Base-by-base conservation (phyloP, 352 stramenopile species). In the Blastocystis sp. region DNA sequence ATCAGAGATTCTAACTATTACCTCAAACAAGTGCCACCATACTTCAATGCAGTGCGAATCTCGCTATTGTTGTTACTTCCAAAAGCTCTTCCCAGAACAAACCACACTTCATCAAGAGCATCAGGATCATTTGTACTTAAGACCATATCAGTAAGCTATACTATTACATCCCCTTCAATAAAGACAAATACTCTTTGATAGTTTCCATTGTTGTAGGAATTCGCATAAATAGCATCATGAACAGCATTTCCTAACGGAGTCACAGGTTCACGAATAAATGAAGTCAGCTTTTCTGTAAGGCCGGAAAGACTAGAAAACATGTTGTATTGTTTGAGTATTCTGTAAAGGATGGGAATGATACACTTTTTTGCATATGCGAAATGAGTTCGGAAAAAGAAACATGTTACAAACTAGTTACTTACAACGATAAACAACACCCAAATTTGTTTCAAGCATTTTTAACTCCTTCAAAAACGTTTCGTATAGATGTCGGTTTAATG, bases 61-160 rank as follows among this genome's bases (percentile, higher is more conserved):
- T 75, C 57, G 39, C n/a, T 29, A 58, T 86, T 86, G 35, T 52
- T 75, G 16, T 29, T 51, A 58, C 61, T 86, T 19, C 49, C 46
- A 6, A 86, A 37, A 5, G 57, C 75, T 75, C 73, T 86, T 7
- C 46, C 42, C 9, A 86, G 27, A 16, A 86, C 75, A 78, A 86
- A 86, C 75, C 75, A 86, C 37, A 86, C 75, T 77, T 86, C 75
- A 24, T 86, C 75, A 42, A 86, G 75, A 27, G 61, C 61, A 71
- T 86, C 75, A 19, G 75, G 16, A 51, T 86, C 75, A 58, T 67
- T 86, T 3, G 75, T 86, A 42, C 29, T 86, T 11, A 58, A 16
- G 19, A 86, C 75, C 75, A 86, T 86, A 52, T 86, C 75, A 19
- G 51, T 56, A 86, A 86, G 37, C 75, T 86, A 86, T 27, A 86